Conservation (phyloP, 352 stramenopile genomes). For the Phytophthora capsici region DNA sequence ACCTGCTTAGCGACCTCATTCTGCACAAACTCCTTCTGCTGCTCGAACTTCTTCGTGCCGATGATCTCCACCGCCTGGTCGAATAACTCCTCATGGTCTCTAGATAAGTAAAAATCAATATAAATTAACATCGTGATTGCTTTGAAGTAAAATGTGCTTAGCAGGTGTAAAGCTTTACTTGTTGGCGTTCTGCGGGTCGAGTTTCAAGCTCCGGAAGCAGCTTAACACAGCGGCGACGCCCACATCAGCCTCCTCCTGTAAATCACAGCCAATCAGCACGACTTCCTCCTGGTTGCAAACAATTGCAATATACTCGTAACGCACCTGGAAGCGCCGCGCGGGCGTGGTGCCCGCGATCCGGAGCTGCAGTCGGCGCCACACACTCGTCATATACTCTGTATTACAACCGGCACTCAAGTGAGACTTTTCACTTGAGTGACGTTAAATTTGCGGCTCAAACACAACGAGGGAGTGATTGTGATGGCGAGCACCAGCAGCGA, state of each 20-base stretch:
- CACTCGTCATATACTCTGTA: slow-evolving; percentile 57
- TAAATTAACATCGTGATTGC: background rate
- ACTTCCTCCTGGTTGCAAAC: background rate
- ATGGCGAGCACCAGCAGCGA: slow-evolving; percentile 39
- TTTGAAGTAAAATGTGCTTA: background rate
- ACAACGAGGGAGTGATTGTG: slow-evolving; percentile 2
- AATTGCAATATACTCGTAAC: background rate
- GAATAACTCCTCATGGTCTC: slow-evolving; percentile 76
- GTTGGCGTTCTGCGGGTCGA: slow-evolving; percentile 50
- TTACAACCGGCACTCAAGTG: no score
- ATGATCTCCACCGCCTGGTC: slow-evolving; percentile 73
- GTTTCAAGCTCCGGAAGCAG: slow-evolving; percentile 75
- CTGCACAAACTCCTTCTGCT: slow-evolving; percentile 83
- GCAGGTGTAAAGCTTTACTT: slow-evolving; percentile 34
- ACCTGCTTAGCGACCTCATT: slow-evolving; percentile 67
- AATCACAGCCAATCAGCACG: slow-evolving; percentile 4
- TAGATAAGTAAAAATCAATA: slow-evolving; percentile 23
- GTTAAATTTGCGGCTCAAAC: slow-evolving; percentile 12
- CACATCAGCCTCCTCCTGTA: slow-evolving; percentile 82
- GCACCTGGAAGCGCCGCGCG: slow-evolving; percentile 82
- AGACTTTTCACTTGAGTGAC: slow-evolving; percentile 6
- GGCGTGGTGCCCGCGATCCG: slow-evolving; percentile 79
- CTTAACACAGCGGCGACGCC: slow-evolving; percentile 80
- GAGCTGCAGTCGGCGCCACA: slow-evolving; percentile 81
- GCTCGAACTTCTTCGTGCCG: slow-evolving; percentile 80